Base-by-base conservation (phyloP, 2,329 filamentous ascomycete species). In the Cadophora sp. region DNA sequence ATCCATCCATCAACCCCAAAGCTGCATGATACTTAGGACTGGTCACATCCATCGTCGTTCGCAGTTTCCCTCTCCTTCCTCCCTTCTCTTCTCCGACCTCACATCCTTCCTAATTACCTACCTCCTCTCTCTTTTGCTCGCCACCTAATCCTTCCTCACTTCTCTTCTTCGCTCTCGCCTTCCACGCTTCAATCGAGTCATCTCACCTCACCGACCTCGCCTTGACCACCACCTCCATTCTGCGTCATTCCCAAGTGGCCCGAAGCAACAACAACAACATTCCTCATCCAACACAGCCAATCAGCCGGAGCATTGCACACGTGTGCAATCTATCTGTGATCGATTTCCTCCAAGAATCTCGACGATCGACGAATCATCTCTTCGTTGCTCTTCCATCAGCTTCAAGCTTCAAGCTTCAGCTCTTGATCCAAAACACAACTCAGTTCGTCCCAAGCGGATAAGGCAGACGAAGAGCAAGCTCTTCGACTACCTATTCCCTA, bases 401-500 rank as follows among this genome's bases (percentile, higher is more conserved):
- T 34, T 60, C 14, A 62, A 27, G 43, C 58, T 34, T 62, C 59
- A 55, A 24, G 37, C 60, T 31, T 58, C 58, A 67, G 46, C 43
- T 67, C 55, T 22, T 61, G 62, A 65, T 26, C 65, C 50, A 59
- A 53, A 56, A 26, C 22, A 31, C n/a, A 19, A 60, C 50, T 63
- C 29, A 63, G 46, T 27, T 65, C 59, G 29, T 50, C 61, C 60
- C 48, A 58, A 66, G 43, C 67, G 76, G 74, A 76, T 69, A 71
- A 71, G 75, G 73, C 71, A 75, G 76, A 75, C 74, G 73, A 81
- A 81, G 83, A 85, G 82, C 84, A 79, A 83, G 79, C 81, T 82
- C 80, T 84, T 82, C 79, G 75, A 80, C 79, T 77, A 76, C 79
- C 79, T 81, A 76, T 80, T 80, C 79, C 74, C 76, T 76, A 74